Base-by-base conservation (phyloP, 192 early-diverging fungal genomes). In the Linnemannia hyalina region DNA sequence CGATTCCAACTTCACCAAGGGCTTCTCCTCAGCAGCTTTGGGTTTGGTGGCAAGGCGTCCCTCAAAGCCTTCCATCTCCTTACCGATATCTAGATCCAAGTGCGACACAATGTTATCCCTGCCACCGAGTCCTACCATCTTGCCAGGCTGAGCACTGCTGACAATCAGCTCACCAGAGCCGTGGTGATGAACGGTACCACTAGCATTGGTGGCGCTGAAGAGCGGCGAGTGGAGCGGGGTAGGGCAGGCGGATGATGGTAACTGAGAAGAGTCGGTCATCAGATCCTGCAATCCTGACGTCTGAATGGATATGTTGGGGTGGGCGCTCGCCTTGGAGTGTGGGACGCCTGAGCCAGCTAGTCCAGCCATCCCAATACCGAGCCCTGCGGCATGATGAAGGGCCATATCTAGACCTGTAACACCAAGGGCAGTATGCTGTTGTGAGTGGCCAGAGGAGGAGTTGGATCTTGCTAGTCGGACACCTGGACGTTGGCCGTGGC, bases 221-320 rank as follows among this genome's bases (percentile, higher is more conserved):
- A 90, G 80, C 26, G 89, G 89, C 26, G 89, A 90, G 54, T 90
- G 82, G 7, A 90, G 44, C 1, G 89, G 89, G 10, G 89, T 83
- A 3, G 89, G 83, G 47, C 89, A 90, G 3, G 89, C 89, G 22
- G 89, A 90, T 0, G 85, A 88, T 3, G 89, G 89, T 9, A 84
- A 82, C 40, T 90, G 89, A 35, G 76, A 76, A 2, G 80, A 78
- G 47, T 90, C 89, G 23, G 85, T 86, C 76, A 82, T 87, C 32
- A 83, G 38, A 52, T 78, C 81, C 52, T 60, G 49, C 38, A 80
- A 75, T 22, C 49, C 74, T 47, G 22, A 49, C 3, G 57, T 29
- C 26, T 80, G 23, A 23, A 41, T 29, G 7, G 42, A 16, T 10
- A 4, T 10, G 13, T 16, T 49, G 71, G 42, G 7, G 41, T 16